These are phyloP conservation scores for Uronychia binucleata DNA, from an alignment of 73 alveolate species.

Conservation along the genomic window DNA sequence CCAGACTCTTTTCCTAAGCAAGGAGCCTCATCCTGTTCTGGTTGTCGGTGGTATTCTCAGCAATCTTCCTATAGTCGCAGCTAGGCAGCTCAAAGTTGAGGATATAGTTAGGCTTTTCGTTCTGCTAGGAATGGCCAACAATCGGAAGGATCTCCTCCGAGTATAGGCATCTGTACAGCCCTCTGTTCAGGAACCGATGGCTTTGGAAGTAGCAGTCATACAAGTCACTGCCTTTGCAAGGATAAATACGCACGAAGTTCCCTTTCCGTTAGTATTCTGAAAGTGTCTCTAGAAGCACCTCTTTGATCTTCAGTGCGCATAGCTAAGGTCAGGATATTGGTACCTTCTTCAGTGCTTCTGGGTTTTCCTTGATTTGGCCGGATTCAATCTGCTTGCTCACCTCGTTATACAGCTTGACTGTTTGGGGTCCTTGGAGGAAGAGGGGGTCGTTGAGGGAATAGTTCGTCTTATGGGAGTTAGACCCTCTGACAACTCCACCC, in stretches of 20 bases:
- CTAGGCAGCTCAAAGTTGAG: too few species aligned
- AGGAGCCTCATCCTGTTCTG: too few species aligned
- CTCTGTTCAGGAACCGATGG: constrained; percentile 37
- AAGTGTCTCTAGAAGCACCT: constrained; percentile 37
- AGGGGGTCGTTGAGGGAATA: background rate
- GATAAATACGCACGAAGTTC: constrained; percentile 60
- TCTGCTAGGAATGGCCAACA: too few species aligned
- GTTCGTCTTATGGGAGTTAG: background rate
- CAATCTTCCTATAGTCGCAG: too few species aligned
- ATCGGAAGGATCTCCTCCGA: constrained; percentile 21
- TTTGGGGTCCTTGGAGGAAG: background rate
- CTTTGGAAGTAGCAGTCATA: constrained; percentile 48
- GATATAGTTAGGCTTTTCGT: too few species aligned
- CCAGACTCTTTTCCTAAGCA: too few species aligned
- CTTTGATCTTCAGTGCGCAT: constrained; percentile 18
- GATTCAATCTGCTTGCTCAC: background rate
- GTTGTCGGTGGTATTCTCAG: too few species aligned
- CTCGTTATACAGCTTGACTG: background rate
- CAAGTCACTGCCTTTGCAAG: constrained; percentile 44
- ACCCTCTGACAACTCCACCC: background rate
- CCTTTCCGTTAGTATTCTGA: constrained; percentile 43
- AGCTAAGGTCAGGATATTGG: background rate
- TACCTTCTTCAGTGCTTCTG: background rate
- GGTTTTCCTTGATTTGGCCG: background rate
- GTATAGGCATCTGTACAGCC: constrained; percentile 34